Percentiles rank a stretch among this genome's conserved stretches.
Evolutionary conservation across 1,284 basidiomycete species (phyloP).

Genomic region (Cryptococcus sp.): DNA sequence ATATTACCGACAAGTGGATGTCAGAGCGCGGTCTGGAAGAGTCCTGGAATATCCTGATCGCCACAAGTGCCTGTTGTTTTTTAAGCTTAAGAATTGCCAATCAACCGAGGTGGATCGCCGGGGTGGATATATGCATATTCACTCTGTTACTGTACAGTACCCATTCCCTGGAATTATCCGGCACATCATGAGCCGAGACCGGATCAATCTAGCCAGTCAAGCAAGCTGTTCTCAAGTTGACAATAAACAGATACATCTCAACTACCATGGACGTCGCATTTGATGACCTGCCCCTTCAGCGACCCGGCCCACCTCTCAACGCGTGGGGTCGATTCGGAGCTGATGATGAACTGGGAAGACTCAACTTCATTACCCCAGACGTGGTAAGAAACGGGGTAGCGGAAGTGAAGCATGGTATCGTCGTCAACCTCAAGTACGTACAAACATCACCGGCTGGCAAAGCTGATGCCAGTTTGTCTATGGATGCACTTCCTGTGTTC

Average conservation of each 20-base stretch:
- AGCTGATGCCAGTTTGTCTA: slow-evolving; percentile 8
- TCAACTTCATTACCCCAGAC: slow-evolving; percentile 32
- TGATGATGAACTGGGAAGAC: slow-evolving; percentile 29
- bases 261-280: neutral
- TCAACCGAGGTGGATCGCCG: neutral
- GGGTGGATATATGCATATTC: neutral
- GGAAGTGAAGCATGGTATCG: slow-evolving; percentile 23
- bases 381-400: slow-evolving; percentile 22
- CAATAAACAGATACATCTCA: no score
- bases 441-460: neutral
- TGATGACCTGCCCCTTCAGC: neutral
- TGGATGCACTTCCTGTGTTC: slow-evolving; percentile 9
- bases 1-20: neutral
- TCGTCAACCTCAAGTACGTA: slow-evolving; percentile 31
- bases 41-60: neutral
- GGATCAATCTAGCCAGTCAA: neutral
- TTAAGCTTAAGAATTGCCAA: neutral
- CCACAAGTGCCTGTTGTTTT: neutral
- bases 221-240: neutral
- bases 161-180: no score
- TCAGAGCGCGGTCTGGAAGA: neutral
- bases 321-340: slow-evolving; percentile 33
- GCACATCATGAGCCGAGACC: neutral
- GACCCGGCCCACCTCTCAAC: slow-evolving; percentile 29
- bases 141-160: no score